Evolutionary conservation across 495 filamentous ascomycete species (phyloP), one percentile per base, ranked within the genome.

Genomic region (Ramalina intermedia): DNA sequence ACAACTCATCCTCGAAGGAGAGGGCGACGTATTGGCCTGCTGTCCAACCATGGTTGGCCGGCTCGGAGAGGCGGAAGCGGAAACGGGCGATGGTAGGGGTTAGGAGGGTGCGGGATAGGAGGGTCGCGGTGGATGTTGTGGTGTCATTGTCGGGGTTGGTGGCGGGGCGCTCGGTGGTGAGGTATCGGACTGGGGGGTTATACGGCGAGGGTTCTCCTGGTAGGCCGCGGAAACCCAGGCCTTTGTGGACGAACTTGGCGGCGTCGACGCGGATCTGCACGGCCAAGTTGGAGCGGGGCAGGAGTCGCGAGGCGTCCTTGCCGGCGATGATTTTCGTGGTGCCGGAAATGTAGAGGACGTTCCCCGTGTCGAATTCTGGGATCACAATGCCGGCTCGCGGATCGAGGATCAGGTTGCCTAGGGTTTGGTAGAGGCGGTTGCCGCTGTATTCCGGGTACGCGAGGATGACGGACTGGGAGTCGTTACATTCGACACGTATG

Each of bases 401-500:
- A 36, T 74, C 80, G n/a, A 66, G 66, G 27, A 70, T 63, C 6
- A 90, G 64, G 55, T 90, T 89, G 1, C 85, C 86, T 7, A 90
- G 67, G 1, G 81, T 82, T 62, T 93, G 86, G 52, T 91, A 91
- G 1, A 90, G 67, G 37, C 82, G 68, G 60, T 94, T 89, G 3
- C 85, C 85, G 24, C 80, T 84, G 61, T 84, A 87, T 61, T 91
- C 86, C 0, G 85, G 84, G 62, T 82, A 91, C 14, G 79, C 70
- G 24, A 90, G 57, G 3, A 73, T 71, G 4, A 67, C 60, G 0
- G 69, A 74, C 26, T 50, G 56, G 2, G 63, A 50, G 17, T 63
- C 58, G 58, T 84, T 83, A 23, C 66, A 68, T 0, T 79, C 47
- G 21, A 88, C 66, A 21, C 85, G 72, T 7, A 87, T 66, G 62